Evolutionary conservation across 768 basidiomycete genomes (phyloP), one percentile per base, ranked within the genome.

Genomic region (Trametes elegans): DNA sequence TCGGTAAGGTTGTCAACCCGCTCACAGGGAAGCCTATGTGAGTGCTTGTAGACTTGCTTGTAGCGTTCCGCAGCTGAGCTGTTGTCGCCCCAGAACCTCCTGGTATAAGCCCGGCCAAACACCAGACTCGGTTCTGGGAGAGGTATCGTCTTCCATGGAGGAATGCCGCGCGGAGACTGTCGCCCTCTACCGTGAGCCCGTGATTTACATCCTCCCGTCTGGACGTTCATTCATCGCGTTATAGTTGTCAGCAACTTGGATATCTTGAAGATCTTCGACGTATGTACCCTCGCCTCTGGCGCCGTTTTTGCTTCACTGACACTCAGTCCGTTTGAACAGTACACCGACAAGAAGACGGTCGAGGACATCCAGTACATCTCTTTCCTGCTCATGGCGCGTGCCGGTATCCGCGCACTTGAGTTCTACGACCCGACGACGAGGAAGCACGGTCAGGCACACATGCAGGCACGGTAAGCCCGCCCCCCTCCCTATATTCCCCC

Each of bases 41-140:
- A 64, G 82, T 48, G 8, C 6, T 35, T n/a, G n/a, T n/a, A 6
- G 7, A 23, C 19, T 41, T 5, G 18, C 23, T 13, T 24, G 21
- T 16, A 5, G 7, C 45, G 21, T 14, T 13, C 19, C 14, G 28
- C 8, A 42, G 16, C 2, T 9, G 51, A 36, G 21, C 40, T 41
- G 7, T 27, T 13, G 5, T 27, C 24, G 5, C 8, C 39, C 48
- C 29, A 92, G 89, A 50, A 77, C 81, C 3, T 85, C 88, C 14
- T 94, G 92, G 92, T 95, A 95, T 70, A 88, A 88, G 66, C 80
- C 87, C 29, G 92, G 92, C 7, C 92, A 93, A 69, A 91, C 88
- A 0, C 80, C 90, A 34, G 88, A 83, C 44, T 84, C 90, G 9
- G 85, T 93, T 1, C 76, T 95, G 1, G 92, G 92, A 0, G 88